Conservation (phyloP, 805 yeast species). For the Nakazawaea populi region DNA sequence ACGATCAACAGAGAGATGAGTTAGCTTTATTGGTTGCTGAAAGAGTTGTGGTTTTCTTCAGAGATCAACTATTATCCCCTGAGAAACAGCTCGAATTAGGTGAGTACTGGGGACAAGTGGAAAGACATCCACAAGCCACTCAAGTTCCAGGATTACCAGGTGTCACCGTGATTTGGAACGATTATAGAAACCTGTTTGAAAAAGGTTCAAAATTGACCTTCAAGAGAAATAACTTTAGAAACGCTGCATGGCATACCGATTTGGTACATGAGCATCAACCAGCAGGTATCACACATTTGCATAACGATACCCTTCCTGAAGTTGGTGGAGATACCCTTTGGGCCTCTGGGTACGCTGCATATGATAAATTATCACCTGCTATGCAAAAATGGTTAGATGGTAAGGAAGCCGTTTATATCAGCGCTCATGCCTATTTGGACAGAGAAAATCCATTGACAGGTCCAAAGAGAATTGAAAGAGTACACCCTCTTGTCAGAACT, state of each 20-base stretch:
- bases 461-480: slow-evolving; percentile 39
- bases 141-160: slow-evolving; percentile 29
- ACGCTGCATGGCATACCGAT: slow-evolving; percentile 39
- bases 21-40: slow-evolving; percentile 41
- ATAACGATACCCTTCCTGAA: slow-evolving; percentile 38
- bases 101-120: slow-evolving; percentile 34
- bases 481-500: slow-evolving; percentile 54
- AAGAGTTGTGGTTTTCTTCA: slow-evolving; percentile 43
- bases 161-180: slow-evolving; percentile 28
- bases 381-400: slow-evolving; percentile 38
- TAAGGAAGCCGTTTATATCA: slow-evolving; percentile 24
- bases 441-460: slow-evolving; percentile 37
- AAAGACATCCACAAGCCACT: slow-evolving; percentile 30
- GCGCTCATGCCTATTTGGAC: slow-evolving; percentile 36
- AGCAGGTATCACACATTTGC: slow-evolving; percentile 39
- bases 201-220: slow-evolving; percentile 1
- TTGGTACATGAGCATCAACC: slow-evolving; percentile 42
- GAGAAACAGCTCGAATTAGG: slow-evolving; percentile 36
- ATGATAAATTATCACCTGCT: slow-evolving; percentile 44
- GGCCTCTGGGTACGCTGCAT: slow-evolving; percentile 48
- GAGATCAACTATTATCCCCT: slow-evolving; percentile 34
- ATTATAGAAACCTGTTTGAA: slow-evolving; percentile 10
- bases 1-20: slow-evolving; percentile 39
- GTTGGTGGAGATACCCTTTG: slow-evolving; percentile 52
- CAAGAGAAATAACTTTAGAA: slow-evolving; percentile 4